A percentile compares a stretch with the other conserved stretches of the same genome.
Evolutionary conservation across 2,329 filamentous ascomycete genomes (phyloP).

Genomic region (Coleophoma eucalyptorum): DNA sequence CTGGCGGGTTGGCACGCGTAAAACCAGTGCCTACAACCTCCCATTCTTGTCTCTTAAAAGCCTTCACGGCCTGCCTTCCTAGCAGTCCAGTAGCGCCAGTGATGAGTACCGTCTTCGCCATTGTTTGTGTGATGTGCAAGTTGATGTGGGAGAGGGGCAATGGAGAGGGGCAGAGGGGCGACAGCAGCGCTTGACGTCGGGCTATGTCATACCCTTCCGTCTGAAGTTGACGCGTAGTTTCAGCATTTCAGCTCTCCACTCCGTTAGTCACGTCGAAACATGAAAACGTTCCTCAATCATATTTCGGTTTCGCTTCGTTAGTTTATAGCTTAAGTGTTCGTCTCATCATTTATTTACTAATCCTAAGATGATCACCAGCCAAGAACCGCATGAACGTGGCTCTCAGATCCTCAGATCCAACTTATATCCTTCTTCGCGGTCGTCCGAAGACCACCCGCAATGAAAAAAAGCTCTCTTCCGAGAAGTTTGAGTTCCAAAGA

Average conservation of each 20-base stretch:
- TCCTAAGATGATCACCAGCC: too few relatives aligned
- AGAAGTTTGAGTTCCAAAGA: slow-evolving; percentile 62
- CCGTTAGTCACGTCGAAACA: too few relatives aligned
- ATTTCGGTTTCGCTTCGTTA: too few relatives aligned
- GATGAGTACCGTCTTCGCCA: slow-evolving; percentile 58
- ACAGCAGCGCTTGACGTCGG: not conserved
- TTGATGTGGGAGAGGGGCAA: slow-evolving; percentile 4
- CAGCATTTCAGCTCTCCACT: too few relatives aligned
- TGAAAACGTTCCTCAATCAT: too few relatives aligned
- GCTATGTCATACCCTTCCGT: not conserved
- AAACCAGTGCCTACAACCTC: slow-evolving; percentile 69
- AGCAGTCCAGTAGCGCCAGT: slow-evolving; percentile 84
- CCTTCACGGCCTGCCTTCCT: slow-evolving; percentile 71
- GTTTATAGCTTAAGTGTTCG: too few relatives aligned
- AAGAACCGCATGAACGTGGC: too few relatives aligned
- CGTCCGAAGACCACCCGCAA: slow-evolving; percentile 39
- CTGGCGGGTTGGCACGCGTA: slow-evolving; percentile 67
- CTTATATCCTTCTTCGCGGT: slow-evolving; percentile 53
- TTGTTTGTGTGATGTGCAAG: slow-evolving; percentile 4
- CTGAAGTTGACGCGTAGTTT: not conserved
- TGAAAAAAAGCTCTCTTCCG: slow-evolving; percentile 42
- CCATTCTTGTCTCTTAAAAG: slow-evolving; percentile 67
- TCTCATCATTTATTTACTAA: too few relatives aligned
- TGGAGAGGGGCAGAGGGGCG: not conserved
- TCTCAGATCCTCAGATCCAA: too few relatives aligned